phyloP scores from a whole-genome alignment of 352 stramenopile genomes.

The Halophytophthora batemanensis region DNA sequence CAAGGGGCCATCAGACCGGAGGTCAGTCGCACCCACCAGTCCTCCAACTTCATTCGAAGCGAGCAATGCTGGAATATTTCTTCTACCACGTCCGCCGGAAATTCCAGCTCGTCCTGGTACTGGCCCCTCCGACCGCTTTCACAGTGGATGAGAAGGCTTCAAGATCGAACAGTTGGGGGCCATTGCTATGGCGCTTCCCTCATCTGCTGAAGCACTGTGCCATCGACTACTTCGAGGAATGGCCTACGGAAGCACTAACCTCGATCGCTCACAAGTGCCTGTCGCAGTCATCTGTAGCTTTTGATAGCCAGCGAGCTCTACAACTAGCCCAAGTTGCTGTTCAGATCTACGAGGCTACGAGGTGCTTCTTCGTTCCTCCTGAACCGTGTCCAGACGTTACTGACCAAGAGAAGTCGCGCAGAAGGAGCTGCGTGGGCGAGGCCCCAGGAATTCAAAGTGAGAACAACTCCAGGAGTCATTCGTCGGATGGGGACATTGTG shows the following conservation, averaged over 20 bases:
- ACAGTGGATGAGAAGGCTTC: neutral
- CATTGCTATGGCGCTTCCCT: slow-evolving; percentile 38
- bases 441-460: neutral
- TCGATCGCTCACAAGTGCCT: slow-evolving; percentile 45
- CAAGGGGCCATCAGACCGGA: neutral
- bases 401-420: neutral
- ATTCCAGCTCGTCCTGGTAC: slow-evolving; percentile 54
- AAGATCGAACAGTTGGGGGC: slow-evolving; percentile 6
- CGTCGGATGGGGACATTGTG: neutral
- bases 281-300: slow-evolving; percentile 11
- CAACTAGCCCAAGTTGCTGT: slow-evolving; percentile 42
- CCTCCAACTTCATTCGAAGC: slow-evolving; percentile 36
- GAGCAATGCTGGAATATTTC: slow-evolving; percentile 46
- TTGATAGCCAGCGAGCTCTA: slow-evolving; percentile 18
- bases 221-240: slow-evolving; percentile 41
- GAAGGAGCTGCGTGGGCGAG: neutral
- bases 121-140: slow-evolving; percentile 16
- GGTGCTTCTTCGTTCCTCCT: slow-evolving; percentile 6
- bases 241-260: slow-evolving; percentile 38
- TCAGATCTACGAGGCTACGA: slow-evolving; percentile 36
- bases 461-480: no score
- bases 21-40: neutral
- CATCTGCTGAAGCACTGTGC: slow-evolving; percentile 39
- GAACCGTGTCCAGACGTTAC: neutral
- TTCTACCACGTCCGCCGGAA: slow-evolving; percentile 34